These are phyloP conservation scores for Noccaea bulbosa DNA, from an alignment of 345 rosid species.

Conservation along the genomic window DNA sequence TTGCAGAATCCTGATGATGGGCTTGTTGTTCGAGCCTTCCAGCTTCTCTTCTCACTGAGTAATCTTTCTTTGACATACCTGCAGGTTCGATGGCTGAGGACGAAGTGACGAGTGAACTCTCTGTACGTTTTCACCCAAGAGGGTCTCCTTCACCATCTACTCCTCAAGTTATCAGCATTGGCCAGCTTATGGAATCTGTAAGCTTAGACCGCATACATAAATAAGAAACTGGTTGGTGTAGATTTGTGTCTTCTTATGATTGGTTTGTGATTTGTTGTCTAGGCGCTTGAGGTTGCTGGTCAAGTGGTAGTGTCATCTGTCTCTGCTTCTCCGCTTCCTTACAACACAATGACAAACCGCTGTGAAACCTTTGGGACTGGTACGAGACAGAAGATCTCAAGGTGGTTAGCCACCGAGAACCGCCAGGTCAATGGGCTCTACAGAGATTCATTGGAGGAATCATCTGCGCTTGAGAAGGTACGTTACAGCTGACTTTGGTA, in stretches of 20 bases:
- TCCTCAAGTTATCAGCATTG: slow-evolving; percentile 79
- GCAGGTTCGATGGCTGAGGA: slow-evolving; percentile 59
- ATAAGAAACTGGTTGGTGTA: slow-evolving; percentile 16
- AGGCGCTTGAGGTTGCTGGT: slow-evolving; percentile 97
- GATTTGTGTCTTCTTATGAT: slow-evolving; percentile 11
- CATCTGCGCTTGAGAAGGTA: slow-evolving; percentile 57
- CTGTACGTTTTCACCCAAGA: slow-evolving; percentile 65
- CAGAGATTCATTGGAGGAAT: slow-evolving; percentile 30
- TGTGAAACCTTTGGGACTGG: slow-evolving; percentile 90
- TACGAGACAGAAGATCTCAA: slow-evolving; percentile 81
- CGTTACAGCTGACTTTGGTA: too few species aligned
- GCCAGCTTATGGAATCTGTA: slow-evolving; percentile 94
- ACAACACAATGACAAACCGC: slow-evolving; percentile 70
- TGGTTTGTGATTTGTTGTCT: slow-evolving; percentile 36
- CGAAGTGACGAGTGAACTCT: slow-evolving; percentile 75
- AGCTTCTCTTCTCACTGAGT: slow-evolving; percentile 77
- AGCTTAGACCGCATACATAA: slow-evolving; percentile 1
- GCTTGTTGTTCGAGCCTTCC: slow-evolving; percentile 73
- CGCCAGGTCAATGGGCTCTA: slow-evolving; percentile 41
- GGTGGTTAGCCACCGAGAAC: slow-evolving; percentile 80
- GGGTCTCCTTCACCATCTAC: slow-evolving; percentile 66
- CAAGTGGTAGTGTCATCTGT: slow-evolving; percentile 85
- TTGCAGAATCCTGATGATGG: slow-evolving; percentile 70
- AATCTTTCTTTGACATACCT: slow-evolving; percentile 56
- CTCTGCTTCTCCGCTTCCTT: slow-evolving; percentile 89